Percentiles rank a stretch among this genome's conserved stretches.
Evolutionary conservation across 208 protist genomes (phyloP).

Genomic region (Crithidia fasciculata): DNA sequence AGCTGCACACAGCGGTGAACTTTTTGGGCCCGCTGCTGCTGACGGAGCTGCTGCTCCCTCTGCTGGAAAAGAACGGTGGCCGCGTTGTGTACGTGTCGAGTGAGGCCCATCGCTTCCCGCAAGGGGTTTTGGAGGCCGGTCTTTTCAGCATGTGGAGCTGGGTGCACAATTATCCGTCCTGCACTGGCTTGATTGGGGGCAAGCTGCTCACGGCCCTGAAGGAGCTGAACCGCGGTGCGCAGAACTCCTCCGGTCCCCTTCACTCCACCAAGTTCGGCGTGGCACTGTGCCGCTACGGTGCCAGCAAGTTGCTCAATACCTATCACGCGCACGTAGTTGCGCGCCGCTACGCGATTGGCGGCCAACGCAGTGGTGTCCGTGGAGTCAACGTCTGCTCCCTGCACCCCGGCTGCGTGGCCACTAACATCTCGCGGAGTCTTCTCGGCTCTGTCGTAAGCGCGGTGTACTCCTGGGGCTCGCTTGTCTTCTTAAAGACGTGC

Average conservation of each 20-base stretch:
- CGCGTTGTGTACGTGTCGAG: conserved; percentile 87
- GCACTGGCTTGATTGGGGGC: conserved; percentile 37
- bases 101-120: conserved; percentile 77
- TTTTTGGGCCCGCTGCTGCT: conserved; percentile 85
- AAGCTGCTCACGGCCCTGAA: conserved; percentile 63
- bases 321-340: conserved; percentile 85
- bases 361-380: conserved; percentile 1
- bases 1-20: conserved; percentile 87
- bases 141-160: conserved; percentile 22
- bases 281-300: conserved; percentile 81
- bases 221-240: conserved; percentile 63
- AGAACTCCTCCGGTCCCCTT: conserved; percentile 48
- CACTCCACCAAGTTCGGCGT: conserved; percentile 14
- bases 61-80: conserved; percentile 65
- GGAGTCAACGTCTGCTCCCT: conserved; percentile 77
- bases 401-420: conserved; percentile 82
- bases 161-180: conserved; percentile 4
- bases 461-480: conserved; percentile 20
- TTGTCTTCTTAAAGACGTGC: conserved; percentile 23
- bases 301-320: conserved; percentile 86
- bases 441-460: conserved; percentile 33
- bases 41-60: conserved; percentile 83
- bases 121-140: conserved; percentile 45
- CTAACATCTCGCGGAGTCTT: conserved; percentile 71
- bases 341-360: conserved; percentile 45